phyloP scores from a whole-genome alignment of 805 yeast genomes.

The Hanseniaspora thailandica region DNA sequence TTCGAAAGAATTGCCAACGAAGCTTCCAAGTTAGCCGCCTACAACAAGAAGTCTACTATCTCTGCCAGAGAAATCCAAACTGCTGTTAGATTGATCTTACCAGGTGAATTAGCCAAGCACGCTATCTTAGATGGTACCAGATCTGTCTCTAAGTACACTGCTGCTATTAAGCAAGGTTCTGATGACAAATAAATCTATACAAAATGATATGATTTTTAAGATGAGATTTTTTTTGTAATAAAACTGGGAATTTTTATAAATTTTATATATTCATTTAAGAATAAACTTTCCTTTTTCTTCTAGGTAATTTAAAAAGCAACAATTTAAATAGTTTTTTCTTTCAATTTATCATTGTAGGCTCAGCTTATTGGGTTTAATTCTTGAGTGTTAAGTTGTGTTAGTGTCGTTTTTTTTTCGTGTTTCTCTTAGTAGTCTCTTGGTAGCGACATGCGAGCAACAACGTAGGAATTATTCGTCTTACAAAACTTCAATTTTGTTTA shows the following conservation, averaged over 20 bases:
- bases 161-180: constrained; percentile 30
- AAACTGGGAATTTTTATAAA: constrained; percentile 6
- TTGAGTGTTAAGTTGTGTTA: background rate
- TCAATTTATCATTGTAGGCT: too few species aligned
- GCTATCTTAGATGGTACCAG: constrained; percentile 98
- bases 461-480: too few species aligned
- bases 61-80: constrained; percentile 98
- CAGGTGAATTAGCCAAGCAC: constrained; percentile 98
- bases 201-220: background rate
- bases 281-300: constrained; percentile 11
- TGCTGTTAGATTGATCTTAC: constrained; percentile 93
- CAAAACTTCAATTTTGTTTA: too few species aligned
- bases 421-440: too few species aligned
- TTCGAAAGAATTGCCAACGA: constrained; percentile 96
- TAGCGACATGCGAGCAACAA: too few species aligned
- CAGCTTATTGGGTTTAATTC: background rate
- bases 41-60: constrained; percentile 95
- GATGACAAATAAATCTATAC: constrained; percentile 8
- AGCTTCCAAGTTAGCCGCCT: constrained; percentile 96
- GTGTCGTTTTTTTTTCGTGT: background rate
- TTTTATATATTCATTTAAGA: constrained; percentile 3
- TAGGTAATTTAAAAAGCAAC: constrained; percentile 5
- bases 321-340: background rate
- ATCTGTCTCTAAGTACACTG: constrained; percentile 93
- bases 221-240: constrained; percentile 14